Percentiles rank a stretch among this genome's conserved stretches.
Conservation (phyloP, 805 yeast species). For the Zygoascus biomembranicola region DNA sequence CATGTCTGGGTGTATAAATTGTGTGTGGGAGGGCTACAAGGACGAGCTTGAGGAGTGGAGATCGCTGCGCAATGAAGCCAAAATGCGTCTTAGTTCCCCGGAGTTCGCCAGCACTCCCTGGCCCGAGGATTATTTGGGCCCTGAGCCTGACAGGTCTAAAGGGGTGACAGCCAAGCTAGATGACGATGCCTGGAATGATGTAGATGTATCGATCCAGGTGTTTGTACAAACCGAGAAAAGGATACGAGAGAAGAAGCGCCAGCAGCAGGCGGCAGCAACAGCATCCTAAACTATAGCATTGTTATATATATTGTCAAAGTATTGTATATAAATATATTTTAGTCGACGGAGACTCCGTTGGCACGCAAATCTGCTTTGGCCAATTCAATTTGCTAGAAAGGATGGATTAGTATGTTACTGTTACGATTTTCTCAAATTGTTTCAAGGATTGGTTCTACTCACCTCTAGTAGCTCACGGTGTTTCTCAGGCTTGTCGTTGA, state of each 20-base stretch:
- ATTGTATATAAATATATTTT: not conserved
- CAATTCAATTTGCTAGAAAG: constrained; percentile 41
- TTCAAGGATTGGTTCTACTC: constrained; percentile 11
- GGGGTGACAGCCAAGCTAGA: constrained; percentile 15
- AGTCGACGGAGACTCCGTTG: constrained; percentile 44
- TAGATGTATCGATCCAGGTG: constrained; percentile 69
- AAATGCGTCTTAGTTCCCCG: constrained; percentile 34
- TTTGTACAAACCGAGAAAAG: constrained; percentile 78
- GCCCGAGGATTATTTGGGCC: constrained; percentile 54
- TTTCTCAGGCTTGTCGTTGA: constrained; percentile 63
- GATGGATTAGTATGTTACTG: not conserved
- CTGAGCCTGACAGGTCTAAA: constrained; percentile 32
- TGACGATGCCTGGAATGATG: constrained; percentile 45
- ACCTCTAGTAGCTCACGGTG: constrained; percentile 49
- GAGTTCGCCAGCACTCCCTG: constrained; percentile 36
- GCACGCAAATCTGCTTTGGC: constrained; percentile 51
- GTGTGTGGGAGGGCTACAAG: constrained; percentile 91
- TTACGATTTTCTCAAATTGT: not conserved
- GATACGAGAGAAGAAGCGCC: constrained; percentile 32
- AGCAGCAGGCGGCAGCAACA: not conserved
- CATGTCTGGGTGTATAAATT: constrained; percentile 93
- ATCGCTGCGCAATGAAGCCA: constrained; percentile 50
- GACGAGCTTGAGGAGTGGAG: constrained; percentile 88
- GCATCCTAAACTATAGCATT: not conserved
- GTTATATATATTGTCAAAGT: not conserved